Conservation (phyloP, 805 yeast species). For the Diddensiella caesifluorescens region DNA sequence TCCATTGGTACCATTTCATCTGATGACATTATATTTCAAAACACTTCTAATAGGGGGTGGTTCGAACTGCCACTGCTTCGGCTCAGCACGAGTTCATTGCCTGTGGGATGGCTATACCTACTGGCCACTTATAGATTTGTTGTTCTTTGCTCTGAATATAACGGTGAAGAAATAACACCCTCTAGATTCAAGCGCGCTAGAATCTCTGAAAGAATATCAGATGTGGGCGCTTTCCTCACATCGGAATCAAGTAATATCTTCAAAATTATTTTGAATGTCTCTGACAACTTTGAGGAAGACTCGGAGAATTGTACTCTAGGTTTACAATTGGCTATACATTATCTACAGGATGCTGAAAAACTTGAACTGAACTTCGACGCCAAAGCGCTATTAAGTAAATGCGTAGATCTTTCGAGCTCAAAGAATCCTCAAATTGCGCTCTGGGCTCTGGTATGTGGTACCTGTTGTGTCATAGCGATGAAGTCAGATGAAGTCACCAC, state of each 20-base stretch:
- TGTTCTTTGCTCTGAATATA: not conserved
- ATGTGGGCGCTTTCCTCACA: not conserved
- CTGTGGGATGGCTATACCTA: slow-evolving; percentile 1
- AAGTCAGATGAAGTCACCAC: no score
- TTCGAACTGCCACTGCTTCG: no score
- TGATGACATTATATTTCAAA: no score
- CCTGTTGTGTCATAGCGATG: no score
- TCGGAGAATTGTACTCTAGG: not conserved
- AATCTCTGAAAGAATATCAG: not conserved
- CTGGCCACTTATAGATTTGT: slow-evolving; percentile 3
- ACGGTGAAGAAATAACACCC: not conserved
- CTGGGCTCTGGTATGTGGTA: no score
- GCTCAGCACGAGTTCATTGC: no score
- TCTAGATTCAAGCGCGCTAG: not conserved
- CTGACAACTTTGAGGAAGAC: not conserved
- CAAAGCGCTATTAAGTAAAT: no score
- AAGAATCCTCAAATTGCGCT: no score
- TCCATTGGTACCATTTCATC: no score
- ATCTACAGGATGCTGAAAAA: slow-evolving; percentile 2
- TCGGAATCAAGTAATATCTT: not conserved
- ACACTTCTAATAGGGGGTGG: no score
- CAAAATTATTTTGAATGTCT: not conserved
- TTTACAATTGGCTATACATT: not conserved
- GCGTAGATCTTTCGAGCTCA: no score
- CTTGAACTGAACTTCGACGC: no score